Percentiles rank a stretch among this genome's conserved stretches.
These are phyloP conservation scores for Dactylellina drechsleri DNA, from an alignment of 2,329 filamentous ascomycete genomes.

Conservation along the genomic window DNA sequence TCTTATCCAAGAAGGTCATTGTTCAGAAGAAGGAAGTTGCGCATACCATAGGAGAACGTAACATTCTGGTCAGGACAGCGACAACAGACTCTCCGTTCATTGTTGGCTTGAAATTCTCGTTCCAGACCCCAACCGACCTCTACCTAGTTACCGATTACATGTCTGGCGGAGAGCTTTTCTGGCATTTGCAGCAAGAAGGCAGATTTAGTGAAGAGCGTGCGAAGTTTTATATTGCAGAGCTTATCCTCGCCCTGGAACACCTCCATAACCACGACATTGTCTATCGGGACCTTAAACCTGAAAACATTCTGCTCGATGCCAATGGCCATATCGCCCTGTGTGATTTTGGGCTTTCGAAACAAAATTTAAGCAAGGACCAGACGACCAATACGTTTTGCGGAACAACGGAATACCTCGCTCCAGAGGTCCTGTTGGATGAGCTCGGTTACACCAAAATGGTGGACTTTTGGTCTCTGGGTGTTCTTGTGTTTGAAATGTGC, in stretches of 20 bases:
- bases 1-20: conserved; percentile 98
- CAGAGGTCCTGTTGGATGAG: conserved; percentile 93
- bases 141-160: conserved; percentile 99
- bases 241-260: conserved; percentile 93
- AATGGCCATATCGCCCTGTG: conserved; percentile 98
- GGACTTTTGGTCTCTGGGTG: conserved; percentile 98
- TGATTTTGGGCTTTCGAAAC: conserved; percentile 97
- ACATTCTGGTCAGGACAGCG: conserved; percentile 94
- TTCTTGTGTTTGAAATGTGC: conserved; percentile 99
- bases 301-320: conserved; percentile 95
- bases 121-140: conserved; percentile 94
- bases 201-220: conserved; percentile 93
- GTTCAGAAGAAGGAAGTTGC: conserved; percentile 99
- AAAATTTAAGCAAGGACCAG: conserved; percentile 94
- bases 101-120: conserved; percentile 96
- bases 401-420: conserved; percentile 95
- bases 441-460: conserved; percentile 99
- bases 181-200: conserved; percentile 97
- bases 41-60: conserved; percentile 94
- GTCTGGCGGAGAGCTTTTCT: conserved; percentile 98
- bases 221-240: conserved; percentile 98
- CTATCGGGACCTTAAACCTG: conserved; percentile 95
- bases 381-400: conserved; percentile 99
- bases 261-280: conserved; percentile 97
- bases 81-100: conserved; percentile 97